A percentile compares a stretch with the other conserved stretches of the same genome.
phyloP scores from a whole-genome alignment of 768 basidiomycete species.

The Rubroboletus pulcherrimus region DNA sequence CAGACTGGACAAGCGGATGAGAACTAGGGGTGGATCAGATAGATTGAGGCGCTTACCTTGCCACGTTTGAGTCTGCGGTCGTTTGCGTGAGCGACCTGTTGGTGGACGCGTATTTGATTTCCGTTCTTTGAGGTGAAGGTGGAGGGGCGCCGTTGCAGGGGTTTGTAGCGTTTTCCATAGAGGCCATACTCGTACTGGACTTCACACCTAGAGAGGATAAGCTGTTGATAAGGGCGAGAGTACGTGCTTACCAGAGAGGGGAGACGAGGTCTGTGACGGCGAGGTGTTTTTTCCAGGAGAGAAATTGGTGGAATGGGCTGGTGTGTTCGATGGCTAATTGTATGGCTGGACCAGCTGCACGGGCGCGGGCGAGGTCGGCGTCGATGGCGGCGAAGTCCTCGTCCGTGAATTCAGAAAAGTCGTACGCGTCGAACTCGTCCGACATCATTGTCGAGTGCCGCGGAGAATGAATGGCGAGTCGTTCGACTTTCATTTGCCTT shows the following conservation, averaged over 20 bases:
- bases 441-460: slow-evolving; percentile 16
- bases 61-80: slow-evolving; percentile 54
- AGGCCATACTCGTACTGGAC: slow-evolving; percentile 76
- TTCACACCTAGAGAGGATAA: slow-evolving; percentile 57
- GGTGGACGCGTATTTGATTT: slow-evolving; percentile 54
- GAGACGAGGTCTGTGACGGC: slow-evolving; percentile 62
- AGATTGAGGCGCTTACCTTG: slow-evolving; percentile 35
- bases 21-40: background rate
- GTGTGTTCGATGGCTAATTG: slow-evolving; percentile 28
- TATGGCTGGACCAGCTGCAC: slow-evolving; percentile 31
- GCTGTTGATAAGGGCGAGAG: background rate
- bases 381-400: slow-evolving; percentile 48
- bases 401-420: slow-evolving; percentile 54
- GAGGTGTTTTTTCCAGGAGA: slow-evolving; percentile 40
- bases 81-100: slow-evolving; percentile 49
- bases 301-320: slow-evolving; percentile 43
- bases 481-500: slow-evolving; percentile 11
- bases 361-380: slow-evolving; percentile 13
- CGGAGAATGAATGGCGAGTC: slow-evolving; percentile 19
- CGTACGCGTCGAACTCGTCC: slow-evolving; percentile 46
- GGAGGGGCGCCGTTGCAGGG: slow-evolving; percentile 47
- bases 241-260: slow-evolving; percentile 51
- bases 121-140: slow-evolving; percentile 56
- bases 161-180: slow-evolving; percentile 50
- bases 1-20: slow-evolving; percentile 38